Conservation (phyloP, 1,284 basidiomycete species). For the Ganoderma sp. region DNA sequence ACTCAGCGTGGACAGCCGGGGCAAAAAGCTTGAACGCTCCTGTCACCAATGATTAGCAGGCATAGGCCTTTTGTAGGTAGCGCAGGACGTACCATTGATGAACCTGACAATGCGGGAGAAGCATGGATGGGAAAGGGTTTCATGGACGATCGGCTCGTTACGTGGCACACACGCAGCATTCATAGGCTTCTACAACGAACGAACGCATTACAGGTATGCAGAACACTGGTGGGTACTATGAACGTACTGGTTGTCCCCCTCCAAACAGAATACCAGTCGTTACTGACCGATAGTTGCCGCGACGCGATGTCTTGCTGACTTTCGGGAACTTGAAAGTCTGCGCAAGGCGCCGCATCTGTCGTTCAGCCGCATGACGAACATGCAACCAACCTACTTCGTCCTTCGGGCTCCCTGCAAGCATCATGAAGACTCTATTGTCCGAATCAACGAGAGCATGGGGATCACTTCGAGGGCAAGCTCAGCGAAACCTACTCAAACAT, state of each 20-base stretch:
- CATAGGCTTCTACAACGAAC: neutral
- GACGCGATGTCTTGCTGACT: neutral
- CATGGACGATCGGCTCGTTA: neutral
- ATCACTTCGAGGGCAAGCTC: too few relatives aligned
- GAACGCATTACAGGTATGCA: too few relatives aligned
- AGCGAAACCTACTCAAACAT: too few relatives aligned
- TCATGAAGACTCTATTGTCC: neutral
- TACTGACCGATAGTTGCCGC: neutral
- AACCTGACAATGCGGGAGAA: neutral
- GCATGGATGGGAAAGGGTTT: neutral
- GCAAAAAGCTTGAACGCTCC: slow-evolving; percentile 5
- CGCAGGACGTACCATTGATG: neutral
- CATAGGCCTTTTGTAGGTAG: too few relatives aligned
- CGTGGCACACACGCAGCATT: neutral
- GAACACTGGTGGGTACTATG: too few relatives aligned
- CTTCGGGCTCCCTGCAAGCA: neutral
- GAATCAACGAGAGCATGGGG: neutral
- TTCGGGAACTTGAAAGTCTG: neutral
- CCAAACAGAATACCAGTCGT: neutral
- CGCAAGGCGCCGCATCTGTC: neutral
- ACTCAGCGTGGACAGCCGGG: neutral
- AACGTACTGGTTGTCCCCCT: neutral
- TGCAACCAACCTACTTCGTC: neutral
- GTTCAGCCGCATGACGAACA: neutral
- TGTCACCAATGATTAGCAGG: neutral